Evolutionary conservation across 352 stramenopile species (phyloP), one percentile per base, ranked within the genome.

Genomic region (Phytophthora multivora): DNA sequence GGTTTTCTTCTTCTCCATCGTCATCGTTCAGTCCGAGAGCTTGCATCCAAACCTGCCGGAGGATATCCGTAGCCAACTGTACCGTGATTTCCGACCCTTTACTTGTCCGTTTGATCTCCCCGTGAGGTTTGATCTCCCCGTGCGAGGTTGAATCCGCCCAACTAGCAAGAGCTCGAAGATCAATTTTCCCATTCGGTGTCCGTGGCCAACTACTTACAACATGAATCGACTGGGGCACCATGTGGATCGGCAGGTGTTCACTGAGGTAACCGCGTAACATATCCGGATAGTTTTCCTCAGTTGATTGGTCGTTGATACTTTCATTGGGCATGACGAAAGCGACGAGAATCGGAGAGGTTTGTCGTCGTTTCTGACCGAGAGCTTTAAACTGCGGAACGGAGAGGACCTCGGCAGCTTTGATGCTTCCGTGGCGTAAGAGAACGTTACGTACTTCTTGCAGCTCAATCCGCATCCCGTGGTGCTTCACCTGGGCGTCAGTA

Each of bases 391-490:
- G 35, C 49, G 45, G 30, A 25, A 79, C 47, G 3, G 83, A 59
- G 0, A 84, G 45, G 4, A 91, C 77, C 46, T 84, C 75, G 11
- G 78, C 77, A 19, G 84, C 69, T 25, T 70, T 63, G 2, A 94
- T 64, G 0, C 26, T 31, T 11, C 42, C 6, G 26, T 83, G 63
- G 8, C 71, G 56, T 5, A 89, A 48, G 13, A 93, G 50, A 25
- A 82, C 69, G 16, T 86, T 84, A 6, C 88, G 80, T 13, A 95
- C 79, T 68, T 95, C 86, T 9, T 90, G 80, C 4, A 94, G 62
- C 60, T 96, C 88, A 16, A 96, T 85, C 2, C 88, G 83, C 66
- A 91, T 91, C 11, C 86, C 88, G 16, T 85, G 78, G 2, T 90
- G 77, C 53, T 96, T 96, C 26, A 95, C 83, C 52, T 94, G 88